Evolutionary conservation across 2,329 filamentous ascomycete genomes (phyloP), one percentile per base, ranked within the genome.

Genomic region (Fusarium palustre): DNA sequence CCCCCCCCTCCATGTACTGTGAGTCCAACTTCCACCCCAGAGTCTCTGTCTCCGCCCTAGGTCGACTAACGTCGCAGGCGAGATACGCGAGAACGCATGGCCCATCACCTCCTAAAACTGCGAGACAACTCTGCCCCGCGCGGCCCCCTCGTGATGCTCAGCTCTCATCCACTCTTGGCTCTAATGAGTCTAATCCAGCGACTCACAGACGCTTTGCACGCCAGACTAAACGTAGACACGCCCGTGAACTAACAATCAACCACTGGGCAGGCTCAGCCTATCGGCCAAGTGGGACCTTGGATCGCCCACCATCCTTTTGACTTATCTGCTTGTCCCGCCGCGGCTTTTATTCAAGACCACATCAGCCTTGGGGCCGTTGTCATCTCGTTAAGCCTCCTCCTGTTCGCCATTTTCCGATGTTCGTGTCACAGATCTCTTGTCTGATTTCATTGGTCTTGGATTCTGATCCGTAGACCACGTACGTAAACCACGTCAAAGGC

Each of bases 71-170:
- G 57, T 62, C 39, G 55, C 43, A 63, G 59, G 55, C 66, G 53
- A 74, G 72, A 73, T 72, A 73, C 68, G 72, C 72, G 72, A 74
- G 68, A 70, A 73, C 15, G 61, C 70, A 68, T 68, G 62, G 69
- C 61, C 54, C 52, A 33, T 66, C 48, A 49, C 57, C 43, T 55
- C 43, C 47, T 53, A 38, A 45, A 54, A 54, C 25, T 67, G 57
- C 66, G 48, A 67, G 53, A 64, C 34, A 64, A 42, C 41, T 64
- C 62, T 64, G 54, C 70, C 71, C 71, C 59, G 59, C 65, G 47
- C 39, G 58, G 25, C 56, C 59, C 59, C 71, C 69, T 74, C 55
- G 69, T 72, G 67, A 72, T 65, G 71, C 56, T 65, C 55, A 65
- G 60, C 59, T 69, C 48, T 58, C 60, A 59, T 61, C 66, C 63